Conservation (phyloP, 768 basidiomycete species). For the Cantharellus cinnabarinus region DNA sequence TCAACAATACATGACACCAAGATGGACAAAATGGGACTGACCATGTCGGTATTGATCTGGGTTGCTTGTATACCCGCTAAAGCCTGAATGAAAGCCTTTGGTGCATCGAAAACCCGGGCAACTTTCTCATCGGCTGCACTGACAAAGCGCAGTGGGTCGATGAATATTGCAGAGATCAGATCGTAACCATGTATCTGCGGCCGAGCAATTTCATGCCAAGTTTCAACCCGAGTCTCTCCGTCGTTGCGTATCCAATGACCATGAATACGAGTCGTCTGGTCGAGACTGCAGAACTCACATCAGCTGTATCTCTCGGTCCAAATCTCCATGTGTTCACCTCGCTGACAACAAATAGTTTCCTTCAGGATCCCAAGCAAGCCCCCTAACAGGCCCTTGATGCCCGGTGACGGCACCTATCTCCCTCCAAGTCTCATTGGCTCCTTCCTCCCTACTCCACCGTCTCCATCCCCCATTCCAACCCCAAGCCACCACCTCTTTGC, state of each 20-base stretch:
- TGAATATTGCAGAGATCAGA: conserved; percentile 56
- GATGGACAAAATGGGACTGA: background rate
- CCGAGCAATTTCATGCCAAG: conserved; percentile 76
- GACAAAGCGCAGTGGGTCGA: conserved; percentile 57
- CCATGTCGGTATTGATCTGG: background rate
- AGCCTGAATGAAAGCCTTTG: conserved; percentile 51
- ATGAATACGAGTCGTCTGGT: conserved; percentile 86
- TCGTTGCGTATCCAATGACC: conserved; percentile 23
- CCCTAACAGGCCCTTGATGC: conserved; percentile 60
- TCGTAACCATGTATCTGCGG: conserved; percentile 98
- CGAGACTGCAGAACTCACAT: conserved; percentile 29
- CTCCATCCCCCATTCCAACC: conserved; percentile 94
- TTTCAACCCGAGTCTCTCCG: conserved; percentile 5
- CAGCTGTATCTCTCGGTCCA: background rate
- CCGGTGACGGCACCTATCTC: conserved; percentile 70
- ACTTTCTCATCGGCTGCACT: conserved; percentile 96
- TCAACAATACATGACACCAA: background rate
- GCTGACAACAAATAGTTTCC: conserved; percentile 75
- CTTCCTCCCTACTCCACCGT: conserved; percentile 33
- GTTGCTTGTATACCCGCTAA: conserved; percentile 17
- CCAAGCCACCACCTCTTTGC: conserved; percentile 53
- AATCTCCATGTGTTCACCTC: conserved; percentile 30
- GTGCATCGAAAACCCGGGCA: conserved; percentile 79
- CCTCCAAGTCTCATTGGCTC: conserved; percentile 34
- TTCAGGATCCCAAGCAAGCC: conserved; percentile 68